These are phyloP conservation scores for Podospora tetraspora DNA, from an alignment of 495 filamentous ascomycete genomes.

Conservation along the genomic window DNA sequence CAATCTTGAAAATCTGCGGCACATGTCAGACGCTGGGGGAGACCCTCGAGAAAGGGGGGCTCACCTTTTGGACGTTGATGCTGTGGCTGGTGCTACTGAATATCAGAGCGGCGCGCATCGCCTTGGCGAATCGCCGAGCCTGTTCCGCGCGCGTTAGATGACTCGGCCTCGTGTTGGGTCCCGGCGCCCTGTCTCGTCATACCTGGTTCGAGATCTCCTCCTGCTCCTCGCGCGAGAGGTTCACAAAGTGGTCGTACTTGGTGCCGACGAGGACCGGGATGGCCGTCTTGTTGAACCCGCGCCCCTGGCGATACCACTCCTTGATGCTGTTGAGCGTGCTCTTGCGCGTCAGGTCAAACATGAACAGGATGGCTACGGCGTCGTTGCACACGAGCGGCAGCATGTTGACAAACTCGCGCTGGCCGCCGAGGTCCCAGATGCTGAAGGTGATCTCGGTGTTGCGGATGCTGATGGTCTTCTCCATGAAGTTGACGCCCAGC, in stretches of 20 bases:
- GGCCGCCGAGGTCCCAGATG: conserved; percentile 97
- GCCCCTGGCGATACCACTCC: conserved; percentile 97
- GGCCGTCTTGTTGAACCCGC: conserved; percentile 98
- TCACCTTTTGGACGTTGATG: conserved; percentile 98
- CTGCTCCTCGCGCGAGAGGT: conserved; percentile 93
- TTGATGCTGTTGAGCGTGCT: conserved; percentile 98
- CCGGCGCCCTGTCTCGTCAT: conserved; percentile 17
- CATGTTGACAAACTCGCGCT: conserved; percentile 99
- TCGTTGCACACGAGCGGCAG: conserved; percentile 97
- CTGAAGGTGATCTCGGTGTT: conserved; percentile 99
- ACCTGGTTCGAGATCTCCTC: conserved; percentile 97
- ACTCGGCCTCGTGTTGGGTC: neutral
- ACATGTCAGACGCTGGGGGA: conserved; percentile 14
- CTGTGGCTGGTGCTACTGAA: conserved; percentile 98
- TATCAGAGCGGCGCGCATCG: conserved; percentile 94
- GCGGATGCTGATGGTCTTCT: conserved; percentile 98
- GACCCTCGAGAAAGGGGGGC: conserved; percentile 4
- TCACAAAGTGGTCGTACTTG: conserved; percentile 98
- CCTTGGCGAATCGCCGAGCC: conserved; percentile 94
- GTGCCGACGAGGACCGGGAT: conserved; percentile 96
- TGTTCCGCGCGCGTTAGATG: conserved; percentile 32
- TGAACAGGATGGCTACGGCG: conserved; percentile 95
- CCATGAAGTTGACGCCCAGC: conserved; percentile 98
- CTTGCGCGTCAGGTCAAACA: conserved; percentile 98
- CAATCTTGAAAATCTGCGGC: conserved; percentile 95